Conservation (phyloP, 306 rosid genomes). For the Pyrus bretschneideri region DNA sequence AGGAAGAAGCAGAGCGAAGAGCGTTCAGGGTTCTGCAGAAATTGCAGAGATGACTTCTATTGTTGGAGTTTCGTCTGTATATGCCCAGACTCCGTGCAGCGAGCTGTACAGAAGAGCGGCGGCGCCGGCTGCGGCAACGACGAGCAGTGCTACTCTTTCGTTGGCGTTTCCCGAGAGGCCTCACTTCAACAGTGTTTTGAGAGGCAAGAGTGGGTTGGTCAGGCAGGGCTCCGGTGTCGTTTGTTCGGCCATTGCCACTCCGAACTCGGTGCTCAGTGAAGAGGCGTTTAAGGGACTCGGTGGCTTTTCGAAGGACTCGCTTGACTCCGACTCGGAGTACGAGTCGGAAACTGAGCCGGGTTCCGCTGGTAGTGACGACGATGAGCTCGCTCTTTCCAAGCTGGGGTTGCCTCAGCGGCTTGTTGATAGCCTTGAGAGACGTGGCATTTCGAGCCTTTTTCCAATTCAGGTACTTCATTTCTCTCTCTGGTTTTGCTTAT, state of each 20-base stretch:
- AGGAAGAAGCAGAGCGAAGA: neutral
- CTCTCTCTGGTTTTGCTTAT: neutral
- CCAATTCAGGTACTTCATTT: slow-evolving; percentile 68
- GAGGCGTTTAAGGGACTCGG: slow-evolving; percentile 77
- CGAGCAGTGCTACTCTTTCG: slow-evolving; percentile 27
- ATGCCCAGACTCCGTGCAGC: slow-evolving; percentile 43
- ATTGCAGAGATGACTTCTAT: slow-evolving; percentile 49
- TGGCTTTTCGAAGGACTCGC: slow-evolving; percentile 35
- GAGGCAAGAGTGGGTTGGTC: slow-evolving; percentile 15
- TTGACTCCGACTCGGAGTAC: slow-evolving; percentile 20
- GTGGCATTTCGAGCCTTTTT: slow-evolving; percentile 80
- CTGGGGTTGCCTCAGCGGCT: slow-evolving; percentile 65
- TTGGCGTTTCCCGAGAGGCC: slow-evolving; percentile 45
- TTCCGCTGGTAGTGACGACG: slow-evolving; percentile 12
- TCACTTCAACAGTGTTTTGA: slow-evolving; percentile 39
- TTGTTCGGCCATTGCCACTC: slow-evolving; percentile 75
- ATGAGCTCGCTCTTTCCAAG: slow-evolving; percentile 77
- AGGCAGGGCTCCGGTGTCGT: slow-evolving; percentile 12
- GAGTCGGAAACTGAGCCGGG: slow-evolving; percentile 26
- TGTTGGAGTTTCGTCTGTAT: slow-evolving; percentile 60
- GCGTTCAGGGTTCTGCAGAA: neutral
- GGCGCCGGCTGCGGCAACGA: slow-evolving; percentile 9
- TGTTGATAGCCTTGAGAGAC: slow-evolving; percentile 48
- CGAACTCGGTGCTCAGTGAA: slow-evolving; percentile 87
- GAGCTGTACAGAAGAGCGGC: slow-evolving; percentile 33